phyloP scores from a whole-genome alignment of 169 alveolate species.

The Plasmodium berghei region DNA sequence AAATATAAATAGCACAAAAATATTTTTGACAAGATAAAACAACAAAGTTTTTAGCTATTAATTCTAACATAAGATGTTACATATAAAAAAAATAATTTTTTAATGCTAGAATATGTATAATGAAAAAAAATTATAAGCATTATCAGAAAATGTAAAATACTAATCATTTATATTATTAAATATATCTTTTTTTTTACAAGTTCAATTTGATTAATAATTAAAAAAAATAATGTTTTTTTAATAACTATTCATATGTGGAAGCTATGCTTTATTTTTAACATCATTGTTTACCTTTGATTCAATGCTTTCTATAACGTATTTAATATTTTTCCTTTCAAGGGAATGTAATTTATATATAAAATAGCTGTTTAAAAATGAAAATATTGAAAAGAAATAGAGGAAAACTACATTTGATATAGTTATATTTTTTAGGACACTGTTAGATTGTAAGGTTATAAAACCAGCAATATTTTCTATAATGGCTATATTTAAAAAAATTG shows the following conservation, averaged over 20 bases:
- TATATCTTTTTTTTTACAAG: not conserved
- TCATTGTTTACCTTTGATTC: constrained; percentile 43
- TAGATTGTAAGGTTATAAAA: constrained; percentile 52
- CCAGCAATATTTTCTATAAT: constrained; percentile 56
- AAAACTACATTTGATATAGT: constrained; percentile 64
- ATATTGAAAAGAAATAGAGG: constrained; percentile 56
- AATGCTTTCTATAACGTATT: constrained; percentile 55
- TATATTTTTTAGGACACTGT: constrained; percentile 59
- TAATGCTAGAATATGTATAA: no score
- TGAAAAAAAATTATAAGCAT: no score
- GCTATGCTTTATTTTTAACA: constrained; percentile 1
- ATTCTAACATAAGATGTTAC: no score
- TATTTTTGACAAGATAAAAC: no score
- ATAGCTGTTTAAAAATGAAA: constrained; percentile 59
- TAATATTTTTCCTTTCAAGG: constrained; percentile 59
- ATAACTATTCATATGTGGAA: not conserved
- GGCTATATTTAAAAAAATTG: constrained; percentile 65
- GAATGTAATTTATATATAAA: constrained; percentile 63
- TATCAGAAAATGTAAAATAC: no score
- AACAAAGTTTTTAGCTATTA: no score
- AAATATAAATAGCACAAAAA: no score
- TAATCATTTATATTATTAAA: no score
- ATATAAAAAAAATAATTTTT: no score
- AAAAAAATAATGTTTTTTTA: constrained; percentile 5
- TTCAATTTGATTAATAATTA: not conserved